These are phyloP conservation scores for Cladobotryum mycophilum DNA, from an alignment of 2,329 filamentous ascomycete species.

Conservation along the genomic window DNA sequence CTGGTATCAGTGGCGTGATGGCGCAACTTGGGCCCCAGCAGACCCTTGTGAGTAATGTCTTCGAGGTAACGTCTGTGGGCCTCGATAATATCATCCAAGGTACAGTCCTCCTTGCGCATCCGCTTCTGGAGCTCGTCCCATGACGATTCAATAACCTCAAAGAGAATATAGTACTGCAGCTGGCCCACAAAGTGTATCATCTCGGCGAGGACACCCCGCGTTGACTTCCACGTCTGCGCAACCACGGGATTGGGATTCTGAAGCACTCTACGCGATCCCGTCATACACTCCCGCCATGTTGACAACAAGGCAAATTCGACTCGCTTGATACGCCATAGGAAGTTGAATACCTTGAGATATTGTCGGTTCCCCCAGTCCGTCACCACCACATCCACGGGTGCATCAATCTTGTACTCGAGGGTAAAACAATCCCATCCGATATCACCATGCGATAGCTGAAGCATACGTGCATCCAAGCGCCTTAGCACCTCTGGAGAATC, in stretches of 20 bases:
- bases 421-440: conserved; percentile 99
- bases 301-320: conserved; percentile 90
- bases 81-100: conserved; percentile 88
- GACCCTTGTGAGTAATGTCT: conserved; percentile 90
- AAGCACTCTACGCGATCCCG: conserved; percentile 84
- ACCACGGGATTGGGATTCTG: conserved; percentile 64
- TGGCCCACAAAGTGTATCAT: conserved; percentile 99
- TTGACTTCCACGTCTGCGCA: conserved; percentile 79
- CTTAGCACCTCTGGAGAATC: conserved; percentile 88
- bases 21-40: conserved; percentile 65
- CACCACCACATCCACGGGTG: conserved; percentile 92
- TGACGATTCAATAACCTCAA: conserved; percentile 94
- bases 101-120: conserved; percentile 78
- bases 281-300: conserved; percentile 95
- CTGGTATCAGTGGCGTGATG: conserved; percentile 48
- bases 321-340: conserved; percentile 95
- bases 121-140: conserved; percentile 86
- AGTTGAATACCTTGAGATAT: conserved; percentile 98
- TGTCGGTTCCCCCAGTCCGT: conserved; percentile 93
- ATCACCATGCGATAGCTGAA: conserved; percentile 91
- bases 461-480: conserved; percentile 92
- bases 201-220: conserved; percentile 81
- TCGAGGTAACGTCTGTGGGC: conserved; percentile 88
- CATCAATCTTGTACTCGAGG: conserved; percentile 95
- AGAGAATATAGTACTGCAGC: conserved; percentile 96